Evolutionary conservation across 345 rosid species (phyloP).

Genomic region (Euphorbia tirucalli): DNA sequence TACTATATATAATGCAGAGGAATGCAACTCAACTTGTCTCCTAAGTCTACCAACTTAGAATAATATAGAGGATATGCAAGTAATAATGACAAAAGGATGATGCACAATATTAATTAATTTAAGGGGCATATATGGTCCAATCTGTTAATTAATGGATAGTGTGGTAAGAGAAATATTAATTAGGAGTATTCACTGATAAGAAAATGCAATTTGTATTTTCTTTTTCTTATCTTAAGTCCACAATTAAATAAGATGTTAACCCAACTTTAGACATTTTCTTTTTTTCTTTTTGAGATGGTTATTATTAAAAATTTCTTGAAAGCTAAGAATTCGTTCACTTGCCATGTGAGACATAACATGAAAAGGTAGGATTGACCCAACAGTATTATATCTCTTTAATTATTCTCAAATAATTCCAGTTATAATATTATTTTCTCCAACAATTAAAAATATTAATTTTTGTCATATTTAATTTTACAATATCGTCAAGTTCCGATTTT

Average conservation of each 20-base stretch:
- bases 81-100: neutral
- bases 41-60: neutral
- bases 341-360: slow-evolving; percentile 27
- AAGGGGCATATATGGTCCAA: neutral
- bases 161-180: neutral
- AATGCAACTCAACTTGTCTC: slow-evolving; percentile 3
- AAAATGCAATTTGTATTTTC: neutral
- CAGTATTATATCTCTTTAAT: neutral
- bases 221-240: neutral
- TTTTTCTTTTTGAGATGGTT: neutral
- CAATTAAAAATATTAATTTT: neutral
- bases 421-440: neutral
- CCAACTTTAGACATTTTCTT: neutral
- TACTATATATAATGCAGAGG: neutral
- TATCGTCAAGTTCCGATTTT: neutral
- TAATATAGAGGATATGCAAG: neutral
- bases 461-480: too few relatives aligned
- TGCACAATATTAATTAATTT: neutral
- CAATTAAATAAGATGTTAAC: neutral
- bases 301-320: slow-evolving; percentile 27
- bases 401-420: slow-evolving; percentile 1
- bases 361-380: slow-evolving; percentile 5
- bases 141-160: neutral
- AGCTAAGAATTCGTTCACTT: slow-evolving; percentile 36
- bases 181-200: too few relatives aligned